phyloP scores from a whole-genome alignment of 2,329 filamentous ascomycete species.

The Bertia moriformis region DNA sequence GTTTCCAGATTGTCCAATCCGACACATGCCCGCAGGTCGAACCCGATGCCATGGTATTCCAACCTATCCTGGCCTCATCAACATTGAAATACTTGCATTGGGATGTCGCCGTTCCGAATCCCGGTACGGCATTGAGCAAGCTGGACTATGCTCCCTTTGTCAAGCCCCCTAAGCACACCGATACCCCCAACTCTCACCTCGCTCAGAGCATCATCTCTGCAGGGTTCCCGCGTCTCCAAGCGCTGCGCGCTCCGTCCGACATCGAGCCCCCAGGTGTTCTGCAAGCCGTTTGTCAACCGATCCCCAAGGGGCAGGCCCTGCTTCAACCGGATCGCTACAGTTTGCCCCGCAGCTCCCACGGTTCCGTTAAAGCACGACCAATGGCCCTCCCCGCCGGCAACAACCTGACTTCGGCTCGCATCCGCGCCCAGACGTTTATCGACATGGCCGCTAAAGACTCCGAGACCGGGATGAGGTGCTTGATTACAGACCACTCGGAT shows the following conservation, averaged over 20 bases:
- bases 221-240: conserved; percentile 22
- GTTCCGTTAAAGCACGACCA: conserved; percentile 20
- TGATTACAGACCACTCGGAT: conserved; percentile 24
- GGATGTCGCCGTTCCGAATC: conserved; percentile 24
- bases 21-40: conserved; percentile 25
- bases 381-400: conserved; percentile 23
- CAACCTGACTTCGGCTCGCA: conserved; percentile 24
- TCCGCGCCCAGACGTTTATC: conserved; percentile 26
- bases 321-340: conserved; percentile 21
- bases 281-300: conserved; percentile 23
- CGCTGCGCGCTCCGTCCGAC: conserved; percentile 24
- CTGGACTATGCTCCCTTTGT: conserved; percentile 18
- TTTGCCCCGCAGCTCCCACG: conserved; percentile 22
- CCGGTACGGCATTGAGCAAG: conserved; percentile 16
- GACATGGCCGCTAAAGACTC: conserved; percentile 22
- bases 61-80: conserved; percentile 29
- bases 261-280: conserved; percentile 23
- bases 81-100: conserved; percentile 38
- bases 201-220: conserved; percentile 23
- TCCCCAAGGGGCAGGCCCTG: conserved; percentile 18
- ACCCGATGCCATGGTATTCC: conserved; percentile 23
- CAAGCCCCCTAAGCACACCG: not conserved
- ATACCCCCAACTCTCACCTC: conserved; percentile 22
- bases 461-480: conserved; percentile 19
- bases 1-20: conserved; percentile 34